Conservation (phyloP, 169 alveolate species). For the Plasmodium vivax region DNA sequence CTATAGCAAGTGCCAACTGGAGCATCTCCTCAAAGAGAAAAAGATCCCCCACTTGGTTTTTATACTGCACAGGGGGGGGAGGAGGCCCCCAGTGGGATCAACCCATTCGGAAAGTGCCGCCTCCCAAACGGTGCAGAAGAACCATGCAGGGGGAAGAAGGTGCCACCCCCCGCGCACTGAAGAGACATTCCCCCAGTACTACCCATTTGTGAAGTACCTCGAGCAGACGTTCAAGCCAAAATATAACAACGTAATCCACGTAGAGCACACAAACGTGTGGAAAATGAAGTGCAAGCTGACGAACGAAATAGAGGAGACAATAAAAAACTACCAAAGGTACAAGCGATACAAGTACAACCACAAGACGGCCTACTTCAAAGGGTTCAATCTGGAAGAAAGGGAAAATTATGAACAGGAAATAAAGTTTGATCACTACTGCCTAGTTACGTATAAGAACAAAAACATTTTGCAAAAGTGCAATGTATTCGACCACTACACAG, state of each 20-base stretch:
- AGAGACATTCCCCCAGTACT: not conserved
- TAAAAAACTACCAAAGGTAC: constrained; percentile 33
- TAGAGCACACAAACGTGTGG: constrained; percentile 52
- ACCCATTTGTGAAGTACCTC: constrained; percentile 4
- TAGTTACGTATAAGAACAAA: constrained; percentile 67
- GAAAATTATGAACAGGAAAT: constrained; percentile 66
- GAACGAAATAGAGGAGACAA: constrained; percentile 30
- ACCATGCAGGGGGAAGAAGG: not conserved
- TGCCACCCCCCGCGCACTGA: not conserved
- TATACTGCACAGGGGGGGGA: constrained; percentile 1
- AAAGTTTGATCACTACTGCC: constrained; percentile 42
- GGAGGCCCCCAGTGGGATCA: not conserved
- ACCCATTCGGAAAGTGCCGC: not conserved
- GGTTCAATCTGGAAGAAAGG: constrained; percentile 61
- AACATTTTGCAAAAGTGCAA: constrained; percentile 44
- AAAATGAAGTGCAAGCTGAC: constrained; percentile 50
- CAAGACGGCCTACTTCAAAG: constrained; percentile 53
- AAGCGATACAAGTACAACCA: constrained; percentile 57
- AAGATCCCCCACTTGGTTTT: constrained; percentile 45
- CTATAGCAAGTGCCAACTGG: constrained; percentile 17
- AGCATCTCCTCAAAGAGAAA: not conserved
- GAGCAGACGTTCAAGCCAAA: constrained; percentile 14
- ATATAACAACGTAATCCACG: constrained; percentile 38
- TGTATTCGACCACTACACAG: constrained; percentile 43
- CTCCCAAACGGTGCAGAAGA: too few relatives aligned